Evolutionary conservation across 768 basidiomycete species (phyloP).

Genomic region (Boletus sp.): DNA sequence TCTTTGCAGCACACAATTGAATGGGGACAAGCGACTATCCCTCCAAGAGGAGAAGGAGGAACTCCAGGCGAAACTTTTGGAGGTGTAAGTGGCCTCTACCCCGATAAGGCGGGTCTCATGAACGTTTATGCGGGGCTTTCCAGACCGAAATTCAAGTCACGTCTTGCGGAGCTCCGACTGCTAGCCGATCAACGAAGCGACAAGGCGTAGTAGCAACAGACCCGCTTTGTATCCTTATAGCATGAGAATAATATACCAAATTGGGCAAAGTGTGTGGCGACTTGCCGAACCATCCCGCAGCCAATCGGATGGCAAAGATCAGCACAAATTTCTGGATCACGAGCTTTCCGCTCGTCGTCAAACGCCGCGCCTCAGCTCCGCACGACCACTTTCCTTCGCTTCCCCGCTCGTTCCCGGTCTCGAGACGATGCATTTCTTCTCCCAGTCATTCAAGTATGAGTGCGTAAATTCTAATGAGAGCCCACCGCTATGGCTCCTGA

Average conservation of each 20-base stretch:
- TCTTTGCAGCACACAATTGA: constrained; percentile 68
- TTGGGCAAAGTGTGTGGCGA: not conserved
- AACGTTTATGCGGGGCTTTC: not conserved
- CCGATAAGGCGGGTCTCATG: not conserved
- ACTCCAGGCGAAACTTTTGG: constrained; percentile 78
- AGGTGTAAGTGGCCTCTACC: constrained; percentile 59
- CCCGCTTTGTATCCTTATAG: not conserved
- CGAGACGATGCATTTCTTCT: constrained; percentile 77
- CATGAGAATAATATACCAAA: constrained; percentile 8
- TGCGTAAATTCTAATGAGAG: constrained; percentile 38
- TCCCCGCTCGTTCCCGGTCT: constrained; percentile 22
- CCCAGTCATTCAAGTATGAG: constrained; percentile 82
- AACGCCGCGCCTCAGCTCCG: constrained; percentile 12
- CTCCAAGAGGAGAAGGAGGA: constrained; percentile 93
- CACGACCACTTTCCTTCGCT: constrained; percentile 22
- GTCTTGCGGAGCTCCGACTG: constrained; percentile 65
- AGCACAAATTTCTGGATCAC: constrained; percentile 13
- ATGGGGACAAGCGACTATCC: constrained; percentile 85
- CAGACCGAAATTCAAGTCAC: constrained; percentile 78
- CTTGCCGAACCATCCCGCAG: constrained; percentile 17
- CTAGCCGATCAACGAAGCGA: constrained; percentile 27
- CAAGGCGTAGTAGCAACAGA: not conserved
- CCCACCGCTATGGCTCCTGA: constrained; percentile 5
- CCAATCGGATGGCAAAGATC: constrained; percentile 29
- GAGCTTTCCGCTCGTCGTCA: constrained; percentile 8